phyloP scores from a whole-genome alignment of 495 filamentous ascomycete genomes.

The Aspergillus saccharolyticus region DNA sequence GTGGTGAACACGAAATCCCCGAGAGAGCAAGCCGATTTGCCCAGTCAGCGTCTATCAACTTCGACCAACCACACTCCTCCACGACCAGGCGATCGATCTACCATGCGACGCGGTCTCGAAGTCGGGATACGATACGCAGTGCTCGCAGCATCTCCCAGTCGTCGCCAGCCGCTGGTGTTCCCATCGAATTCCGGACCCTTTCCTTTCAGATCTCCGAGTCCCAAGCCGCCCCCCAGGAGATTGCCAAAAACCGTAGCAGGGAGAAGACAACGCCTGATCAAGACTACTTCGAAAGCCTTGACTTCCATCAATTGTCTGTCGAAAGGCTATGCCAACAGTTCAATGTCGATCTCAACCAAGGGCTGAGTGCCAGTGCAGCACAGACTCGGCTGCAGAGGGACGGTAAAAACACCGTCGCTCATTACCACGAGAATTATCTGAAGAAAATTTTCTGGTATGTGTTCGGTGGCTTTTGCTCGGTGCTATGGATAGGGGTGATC shows the following conservation, averaged over 20 bases:
- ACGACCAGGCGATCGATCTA: neutral
- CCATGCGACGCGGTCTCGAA: slow-evolving; percentile 1
- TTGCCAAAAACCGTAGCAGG: slow-evolving; percentile 5
- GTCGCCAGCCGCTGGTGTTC: slow-evolving; percentile 21
- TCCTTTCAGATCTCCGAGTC: slow-evolving; percentile 44
- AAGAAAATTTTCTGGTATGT: slow-evolving; percentile 60
- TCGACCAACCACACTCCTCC: neutral
- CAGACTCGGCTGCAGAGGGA: slow-evolving; percentile 47
- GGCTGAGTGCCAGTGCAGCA: slow-evolving; percentile 28
- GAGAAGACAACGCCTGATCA: slow-evolving; percentile 29
- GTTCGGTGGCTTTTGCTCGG: slow-evolving; percentile 69
- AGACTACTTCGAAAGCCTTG: slow-evolving; percentile 39
- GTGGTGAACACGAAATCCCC: neutral
- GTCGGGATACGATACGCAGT: slow-evolving; percentile 21
- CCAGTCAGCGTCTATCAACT: neutral
- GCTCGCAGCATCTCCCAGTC: slow-evolving; percentile 7
- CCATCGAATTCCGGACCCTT: slow-evolving; percentile 43
- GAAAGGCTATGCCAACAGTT: slow-evolving; percentile 30
- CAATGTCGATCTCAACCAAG: slow-evolving; percentile 26
- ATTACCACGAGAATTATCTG: slow-evolving; percentile 51
- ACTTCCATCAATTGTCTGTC: slow-evolving; percentile 33
- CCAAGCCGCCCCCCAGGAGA: slow-evolving; percentile 26
- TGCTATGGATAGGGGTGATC: slow-evolving; percentile 60
- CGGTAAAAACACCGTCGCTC: slow-evolving; percentile 57
- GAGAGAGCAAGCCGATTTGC: neutral